These are phyloP conservation scores for Sugiyamaella valdiviana DNA, from an alignment of 805 yeast genomes.

Conservation along the genomic window DNA sequence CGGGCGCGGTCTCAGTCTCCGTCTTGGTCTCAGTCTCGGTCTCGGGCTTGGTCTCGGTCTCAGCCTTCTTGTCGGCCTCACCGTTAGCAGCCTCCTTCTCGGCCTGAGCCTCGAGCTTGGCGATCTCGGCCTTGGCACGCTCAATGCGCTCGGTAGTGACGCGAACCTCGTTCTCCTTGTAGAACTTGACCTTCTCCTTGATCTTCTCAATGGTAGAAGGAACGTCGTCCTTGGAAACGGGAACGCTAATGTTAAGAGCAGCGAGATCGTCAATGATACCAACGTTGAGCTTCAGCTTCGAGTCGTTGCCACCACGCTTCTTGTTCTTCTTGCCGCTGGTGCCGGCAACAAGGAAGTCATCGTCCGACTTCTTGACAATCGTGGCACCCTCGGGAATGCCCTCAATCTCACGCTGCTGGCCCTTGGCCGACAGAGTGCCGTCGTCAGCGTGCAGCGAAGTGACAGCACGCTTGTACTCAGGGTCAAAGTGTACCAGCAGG, in stretches of 20 bases:
- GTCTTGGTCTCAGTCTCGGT: slow-evolving; percentile 12
- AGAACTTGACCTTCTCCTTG: slow-evolving; percentile 64
- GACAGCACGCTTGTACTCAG: slow-evolving; percentile 57
- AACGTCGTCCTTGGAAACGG: slow-evolving; percentile 68
- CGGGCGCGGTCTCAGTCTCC: slow-evolving; percentile 10
- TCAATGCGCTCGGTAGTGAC: slow-evolving; percentile 71
- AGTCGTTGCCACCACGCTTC: slow-evolving; percentile 35
- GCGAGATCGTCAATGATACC: slow-evolving; percentile 70
- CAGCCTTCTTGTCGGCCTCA: slow-evolving; percentile 6
- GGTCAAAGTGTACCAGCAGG: slow-evolving; percentile 70
- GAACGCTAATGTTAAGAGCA: slow-evolving; percentile 71
- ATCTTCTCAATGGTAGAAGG: slow-evolving; percentile 58
- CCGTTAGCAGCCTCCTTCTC: slow-evolving; percentile 12
- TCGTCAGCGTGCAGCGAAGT: slow-evolving; percentile 31
- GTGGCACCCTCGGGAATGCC: slow-evolving; percentile 59
- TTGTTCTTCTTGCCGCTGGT: slow-evolving; percentile 48
- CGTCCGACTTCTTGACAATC: slow-evolving; percentile 57
- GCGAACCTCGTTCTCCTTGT: slow-evolving; percentile 66
- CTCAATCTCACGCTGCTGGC: slow-evolving; percentile 34
- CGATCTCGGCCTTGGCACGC: slow-evolving; percentile 70
- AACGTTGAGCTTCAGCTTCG: slow-evolving; percentile 69
- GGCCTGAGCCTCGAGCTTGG: slow-evolving; percentile 49
- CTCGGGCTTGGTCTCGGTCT: neutral
- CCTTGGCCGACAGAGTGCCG: slow-evolving; percentile 29
- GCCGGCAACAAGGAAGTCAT: slow-evolving; percentile 47